Evolutionary conservation across 441 rosid genomes (phyloP).

Genomic region (Gossypium schwendimanii): DNA sequence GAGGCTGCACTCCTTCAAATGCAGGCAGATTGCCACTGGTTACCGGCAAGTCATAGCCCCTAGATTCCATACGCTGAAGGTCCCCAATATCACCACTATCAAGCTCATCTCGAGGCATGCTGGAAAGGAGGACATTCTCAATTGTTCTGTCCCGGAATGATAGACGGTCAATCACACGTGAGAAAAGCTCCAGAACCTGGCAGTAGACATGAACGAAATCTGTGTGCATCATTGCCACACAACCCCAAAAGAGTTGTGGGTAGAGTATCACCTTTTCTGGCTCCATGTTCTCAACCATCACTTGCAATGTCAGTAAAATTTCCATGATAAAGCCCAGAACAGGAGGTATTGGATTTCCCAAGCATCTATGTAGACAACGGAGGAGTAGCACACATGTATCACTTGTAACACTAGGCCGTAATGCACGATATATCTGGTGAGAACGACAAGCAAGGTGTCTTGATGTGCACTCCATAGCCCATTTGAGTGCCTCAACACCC

Average conservation of each 20-base stretch:
- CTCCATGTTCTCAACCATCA: constrained; percentile 99
- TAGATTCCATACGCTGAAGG: constrained; percentile 62
- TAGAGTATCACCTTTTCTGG: constrained; percentile 95
- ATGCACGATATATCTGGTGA: constrained; percentile 96
- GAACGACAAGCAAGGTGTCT: constrained; percentile 98
- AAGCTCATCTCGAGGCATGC: constrained; percentile 93
- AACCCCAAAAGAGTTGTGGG: constrained; percentile 98
- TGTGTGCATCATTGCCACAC: constrained; percentile 98
- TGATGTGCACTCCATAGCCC: constrained; percentile 99
- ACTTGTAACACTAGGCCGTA: constrained; percentile 86
- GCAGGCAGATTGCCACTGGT: constrained; percentile 69
- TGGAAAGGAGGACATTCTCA: constrained; percentile 92
- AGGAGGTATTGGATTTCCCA: constrained; percentile 93
- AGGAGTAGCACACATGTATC: constrained; percentile 93
- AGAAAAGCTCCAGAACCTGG: constrained; percentile 94
- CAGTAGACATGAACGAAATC: constrained; percentile 95
- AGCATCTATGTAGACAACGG: constrained; percentile 93
- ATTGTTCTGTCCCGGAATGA: constrained; percentile 91
- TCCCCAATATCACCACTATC: constrained; percentile 54
- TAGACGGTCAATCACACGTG: constrained; percentile 76
- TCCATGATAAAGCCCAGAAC: constrained; percentile 96
- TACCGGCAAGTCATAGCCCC: constrained; percentile 56
- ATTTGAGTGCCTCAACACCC: constrained; percentile 97
- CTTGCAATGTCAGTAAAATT: constrained; percentile 87
- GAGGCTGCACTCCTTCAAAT: constrained; percentile 96